Evolutionary conservation across 805 yeast species (phyloP).

Genomic region (Zygosaccharomyces rouxii): DNA sequence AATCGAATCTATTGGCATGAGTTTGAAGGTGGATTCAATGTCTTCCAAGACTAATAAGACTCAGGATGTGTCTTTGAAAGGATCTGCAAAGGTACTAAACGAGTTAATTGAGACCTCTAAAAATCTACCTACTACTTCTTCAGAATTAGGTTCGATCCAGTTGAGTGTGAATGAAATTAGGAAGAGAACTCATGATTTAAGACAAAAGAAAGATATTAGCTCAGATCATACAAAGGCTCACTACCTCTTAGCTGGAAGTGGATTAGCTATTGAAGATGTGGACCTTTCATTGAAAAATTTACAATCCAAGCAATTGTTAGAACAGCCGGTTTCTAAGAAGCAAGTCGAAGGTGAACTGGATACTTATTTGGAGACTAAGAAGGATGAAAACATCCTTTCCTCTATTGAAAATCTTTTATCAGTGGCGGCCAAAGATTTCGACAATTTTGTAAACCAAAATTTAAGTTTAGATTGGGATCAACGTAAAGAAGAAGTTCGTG

Average conservation of each 20-base stretch:
- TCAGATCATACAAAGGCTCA: constrained; percentile 66
- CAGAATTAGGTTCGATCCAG: constrained; percentile 76
- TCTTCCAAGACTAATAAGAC: constrained; percentile 3
- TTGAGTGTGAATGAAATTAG: constrained; percentile 76
- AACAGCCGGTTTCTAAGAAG: constrained; percentile 19
- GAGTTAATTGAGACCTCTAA: constrained; percentile 75
- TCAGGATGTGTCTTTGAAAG: constrained; percentile 5
- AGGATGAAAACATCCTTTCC: constrained; percentile 75
- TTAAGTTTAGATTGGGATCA: constrained; percentile 80
- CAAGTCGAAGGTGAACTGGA: constrained; percentile 46
- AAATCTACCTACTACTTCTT: constrained; percentile 60
- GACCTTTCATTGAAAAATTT: constrained; percentile 49
- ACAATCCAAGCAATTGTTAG: constrained; percentile 40
- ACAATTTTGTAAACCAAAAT: constrained; percentile 64
- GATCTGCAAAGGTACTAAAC: constrained; percentile 39
- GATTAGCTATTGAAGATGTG: constrained; percentile 79
- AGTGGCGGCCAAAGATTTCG: constrained; percentile 78
- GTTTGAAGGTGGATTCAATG: constrained; percentile 4
- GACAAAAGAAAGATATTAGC: constrained; percentile 41
- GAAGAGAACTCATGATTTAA: constrained; percentile 55
- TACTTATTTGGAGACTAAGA: constrained; percentile 58
- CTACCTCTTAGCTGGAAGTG: constrained; percentile 84
- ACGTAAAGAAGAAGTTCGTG: constrained; percentile 68
- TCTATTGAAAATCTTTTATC: constrained; percentile 78
- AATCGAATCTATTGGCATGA: constrained; percentile 5